Base-by-base conservation (phyloP, 2,329 filamentous ascomycete species). In the Blastomyces percursus region DNA sequence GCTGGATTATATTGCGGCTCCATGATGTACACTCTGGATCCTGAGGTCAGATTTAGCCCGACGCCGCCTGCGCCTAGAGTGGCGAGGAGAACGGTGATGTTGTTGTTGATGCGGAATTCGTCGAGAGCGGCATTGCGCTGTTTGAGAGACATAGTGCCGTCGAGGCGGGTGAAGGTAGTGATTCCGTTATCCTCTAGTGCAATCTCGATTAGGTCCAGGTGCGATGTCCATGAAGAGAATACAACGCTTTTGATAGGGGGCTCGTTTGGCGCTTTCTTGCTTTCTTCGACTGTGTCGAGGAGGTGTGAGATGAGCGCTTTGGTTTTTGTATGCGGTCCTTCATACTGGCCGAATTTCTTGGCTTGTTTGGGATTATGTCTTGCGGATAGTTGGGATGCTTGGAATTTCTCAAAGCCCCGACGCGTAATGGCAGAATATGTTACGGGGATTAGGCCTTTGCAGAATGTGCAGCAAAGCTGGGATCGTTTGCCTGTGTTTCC, bases 1-100 rank as follows among this genome's bases (percentile, higher is more conserved):
- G 91, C 92, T 0, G 94, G 94, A 71, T 99, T 99, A 78, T 93
- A 99, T 72, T 96, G 92, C 5, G 94, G 94, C 73, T 99, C 94
- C 93, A 99, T 97, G 69, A 97, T 89, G 73, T 94, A 97, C 16
- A 95, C 93, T 62, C 84, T 88, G 72, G 86, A 94, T 40, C 88
- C 93, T 0, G 89, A 81, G 0, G 92, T 96, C 61, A 97, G 79
- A 71, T 97, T 97, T 48, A 97, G 85, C 16, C 93, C 93, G 19
- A 96, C 83, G 21, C 94, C 93, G 66, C 93, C 94, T 0, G 93
- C 93, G 71, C 87, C 91, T 75, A 96, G 95, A 11, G 91, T 96
- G 16, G 96, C 91, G 11, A 97, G 83, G 59, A 97, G 91, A 61
- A 96, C 87, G 40, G 86, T 86, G 44, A 96, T 83, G 0, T 74